Evolutionary conservation across 2,329 filamentous ascomycete genomes (phyloP).

Genomic region (Ophioceras dolichostomum): DNA sequence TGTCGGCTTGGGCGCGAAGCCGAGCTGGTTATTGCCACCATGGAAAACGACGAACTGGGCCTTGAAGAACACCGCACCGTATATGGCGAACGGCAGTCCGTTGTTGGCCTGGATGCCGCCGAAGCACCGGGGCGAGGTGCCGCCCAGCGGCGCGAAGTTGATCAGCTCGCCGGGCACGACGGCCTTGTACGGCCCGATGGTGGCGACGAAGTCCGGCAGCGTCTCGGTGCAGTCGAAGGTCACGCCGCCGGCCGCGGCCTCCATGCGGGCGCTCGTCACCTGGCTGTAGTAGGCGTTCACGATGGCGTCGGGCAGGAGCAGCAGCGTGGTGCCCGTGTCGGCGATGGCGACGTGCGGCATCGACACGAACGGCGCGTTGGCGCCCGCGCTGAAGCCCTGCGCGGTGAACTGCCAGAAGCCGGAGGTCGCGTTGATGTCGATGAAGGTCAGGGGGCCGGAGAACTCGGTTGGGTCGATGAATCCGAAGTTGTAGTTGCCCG

Average conservation of each 20-base stretch:
- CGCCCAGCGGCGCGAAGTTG: slow-evolving; percentile 30
- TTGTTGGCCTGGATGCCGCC: slow-evolving; percentile 4
- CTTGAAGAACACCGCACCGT: slow-evolving; percentile 14
- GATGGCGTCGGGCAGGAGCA: slow-evolving; percentile 34
- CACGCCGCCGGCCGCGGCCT: slow-evolving; percentile 29
- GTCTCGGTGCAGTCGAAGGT: slow-evolving; percentile 35
- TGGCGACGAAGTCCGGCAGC: slow-evolving; percentile 36
- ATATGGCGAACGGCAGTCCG: slow-evolving; percentile 13
- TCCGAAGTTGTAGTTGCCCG: slow-evolving; percentile 27
- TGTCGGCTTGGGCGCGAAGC: neutral
- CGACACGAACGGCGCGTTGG: slow-evolving; percentile 10
- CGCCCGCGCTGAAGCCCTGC: slow-evolving; percentile 17
- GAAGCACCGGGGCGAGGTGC: slow-evolving; percentile 10
- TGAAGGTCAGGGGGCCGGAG: slow-evolving; percentile 19
- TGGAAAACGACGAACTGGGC: slow-evolving; percentile 14
- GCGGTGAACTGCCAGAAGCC: slow-evolving; percentile 26
- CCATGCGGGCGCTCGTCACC: slow-evolving; percentile 28
- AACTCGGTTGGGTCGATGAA: slow-evolving; percentile 17
- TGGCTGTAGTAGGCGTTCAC: slow-evolving; percentile 37
- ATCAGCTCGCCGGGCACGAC: slow-evolving; percentile 37
- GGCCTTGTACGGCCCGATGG: slow-evolving; percentile 29
- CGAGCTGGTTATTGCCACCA: slow-evolving; percentile 1
- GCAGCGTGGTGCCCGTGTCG: slow-evolving; percentile 48
- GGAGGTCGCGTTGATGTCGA: slow-evolving; percentile 16
- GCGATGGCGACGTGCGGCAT: slow-evolving; percentile 29